Base-by-base conservation (phyloP, 768 basidiomycete genomes). In the Serpula lacrymans region DNA sequence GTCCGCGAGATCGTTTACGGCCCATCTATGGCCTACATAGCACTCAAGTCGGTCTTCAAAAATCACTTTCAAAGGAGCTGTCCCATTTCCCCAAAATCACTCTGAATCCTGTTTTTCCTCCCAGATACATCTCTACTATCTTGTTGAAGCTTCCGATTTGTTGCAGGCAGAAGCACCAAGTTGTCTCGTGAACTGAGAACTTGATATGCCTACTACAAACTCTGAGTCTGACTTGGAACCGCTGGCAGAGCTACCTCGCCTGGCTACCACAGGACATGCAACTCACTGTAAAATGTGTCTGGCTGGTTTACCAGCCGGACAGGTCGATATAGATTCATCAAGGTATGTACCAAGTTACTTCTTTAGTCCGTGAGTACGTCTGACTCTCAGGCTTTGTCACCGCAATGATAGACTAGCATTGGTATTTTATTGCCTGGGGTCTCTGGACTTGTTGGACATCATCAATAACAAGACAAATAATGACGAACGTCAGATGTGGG, bases 371-470 rank as follows among this genome's bases (percentile, higher is more conserved):
- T 13, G 39, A 34, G 36, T 48, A 46, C 42, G 24, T 34, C 37
- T 18, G 31, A 44, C 13, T 32, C 39, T 22, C 17, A 37, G 30
- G 3, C 11, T 23, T 34, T 31, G 36, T 50, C 21, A 49, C 39
- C 23, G 45, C 37, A 26, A 36, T 45, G 14, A 41, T 49, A 96
- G 94, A 54, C 68, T 95, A 54, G 89, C 88, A 4, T 57, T 96
- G 35, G 82, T 74, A 13, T 97, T 92, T 68, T 99, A 98, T 59
- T 91, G 87, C 50, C 66, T 98, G 14, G 85, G 91, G 0, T 74
- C 79, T 0, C 67, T 99, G 25, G 94, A 97, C 53, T 64, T 98
- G 22, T 71, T 92, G 8, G 80, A 73, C 2, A 56, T 71, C 5
- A 58, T 72, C 20, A 31, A 34, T 26, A 48, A 49, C 4, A 76